phyloP scores from a whole-genome alignment of 371 early-diverging fungal genomes.

The Mucor mucedo region DNA sequence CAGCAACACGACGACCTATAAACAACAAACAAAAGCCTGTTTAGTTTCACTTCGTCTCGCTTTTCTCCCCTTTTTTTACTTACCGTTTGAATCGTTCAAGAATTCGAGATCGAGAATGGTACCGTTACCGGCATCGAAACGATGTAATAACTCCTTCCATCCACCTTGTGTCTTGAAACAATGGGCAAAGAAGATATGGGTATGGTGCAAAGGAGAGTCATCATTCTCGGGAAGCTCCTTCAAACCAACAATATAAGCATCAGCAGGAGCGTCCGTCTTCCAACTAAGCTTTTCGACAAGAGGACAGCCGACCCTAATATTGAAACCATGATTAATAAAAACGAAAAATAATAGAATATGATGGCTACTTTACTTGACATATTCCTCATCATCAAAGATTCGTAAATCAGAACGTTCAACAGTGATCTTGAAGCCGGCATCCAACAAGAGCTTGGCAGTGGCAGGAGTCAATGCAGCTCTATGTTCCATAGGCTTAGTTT shows the following conservation, averaged over 20 bases:
- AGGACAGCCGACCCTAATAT: conserved; percentile 75
- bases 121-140: conserved; percentile 90
- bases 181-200: conserved; percentile 97
- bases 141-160: conserved; percentile 86
- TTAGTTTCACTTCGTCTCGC: not conserved
- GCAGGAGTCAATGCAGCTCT: conserved; percentile 93
- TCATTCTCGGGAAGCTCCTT: conserved; percentile 98
- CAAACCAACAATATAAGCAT: conserved; percentile 92
- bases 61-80: conserved; percentile 12
- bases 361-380: conserved; percentile 61
- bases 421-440: conserved; percentile 85
- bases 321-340: not conserved
- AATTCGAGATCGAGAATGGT: conserved; percentile 94
- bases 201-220: conserved; percentile 87
- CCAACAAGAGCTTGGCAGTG: conserved; percentile 76
- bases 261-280: conserved; percentile 84
- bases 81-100: conserved; percentile 77
- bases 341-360: not conserved
- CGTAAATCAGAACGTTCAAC: conserved; percentile 84
- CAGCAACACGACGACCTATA: conserved; percentile 90
- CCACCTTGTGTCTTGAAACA: conserved; percentile 96
- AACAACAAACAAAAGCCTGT: not conserved
- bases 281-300: conserved; percentile 82
- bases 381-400: conserved; percentile 92
- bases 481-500: conserved; percentile 96